Conservation (phyloP, 2,329 filamentous ascomycete species). For the Orbilia blumenaviensis region DNA sequence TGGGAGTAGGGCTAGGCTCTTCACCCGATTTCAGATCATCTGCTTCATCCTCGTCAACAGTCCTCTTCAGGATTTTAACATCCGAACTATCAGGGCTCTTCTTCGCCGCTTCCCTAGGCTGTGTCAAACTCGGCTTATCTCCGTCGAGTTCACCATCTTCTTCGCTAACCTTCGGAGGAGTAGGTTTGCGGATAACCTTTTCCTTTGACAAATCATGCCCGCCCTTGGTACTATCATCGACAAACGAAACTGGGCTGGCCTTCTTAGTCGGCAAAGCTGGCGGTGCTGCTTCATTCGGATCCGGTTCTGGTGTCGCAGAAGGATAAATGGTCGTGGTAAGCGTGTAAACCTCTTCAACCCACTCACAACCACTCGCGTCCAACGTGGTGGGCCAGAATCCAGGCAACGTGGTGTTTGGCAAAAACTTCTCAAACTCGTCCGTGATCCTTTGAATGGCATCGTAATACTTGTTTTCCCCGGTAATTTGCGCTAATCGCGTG, state of each 20-base stretch:
- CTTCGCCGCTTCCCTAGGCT: neutral
- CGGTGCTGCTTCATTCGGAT: slow-evolving; percentile 39
- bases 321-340: slow-evolving; percentile 49
- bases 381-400: slow-evolving; percentile 82
- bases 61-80: neutral
- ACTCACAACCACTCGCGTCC: slow-evolving; percentile 81
- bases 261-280: neutral
- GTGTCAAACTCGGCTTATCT: neutral
- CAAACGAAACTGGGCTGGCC: slow-evolving; percentile 24
- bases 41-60: slow-evolving; percentile 19
- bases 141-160: slow-evolving; percentile 24
- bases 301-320: slow-evolving; percentile 58
- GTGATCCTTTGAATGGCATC: slow-evolving; percentile 89
- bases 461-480: slow-evolving; percentile 82
- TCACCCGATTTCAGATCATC: neutral
- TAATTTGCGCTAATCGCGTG: slow-evolving; percentile 85
- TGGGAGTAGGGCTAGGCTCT: neutral
- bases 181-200: neutral
- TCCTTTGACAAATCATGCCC: neutral
- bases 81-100: neutral
- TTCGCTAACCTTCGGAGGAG: slow-evolving; percentile 26
- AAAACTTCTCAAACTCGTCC: slow-evolving; percentile 77
- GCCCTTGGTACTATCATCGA: neutral
- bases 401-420: slow-evolving; percentile 74
- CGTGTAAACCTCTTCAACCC: slow-evolving; percentile 61